These are phyloP conservation scores for Blastobotrys illinoisensis DNA, from an alignment of 1,139 yeast genomes.

Conservation along the genomic window DNA sequence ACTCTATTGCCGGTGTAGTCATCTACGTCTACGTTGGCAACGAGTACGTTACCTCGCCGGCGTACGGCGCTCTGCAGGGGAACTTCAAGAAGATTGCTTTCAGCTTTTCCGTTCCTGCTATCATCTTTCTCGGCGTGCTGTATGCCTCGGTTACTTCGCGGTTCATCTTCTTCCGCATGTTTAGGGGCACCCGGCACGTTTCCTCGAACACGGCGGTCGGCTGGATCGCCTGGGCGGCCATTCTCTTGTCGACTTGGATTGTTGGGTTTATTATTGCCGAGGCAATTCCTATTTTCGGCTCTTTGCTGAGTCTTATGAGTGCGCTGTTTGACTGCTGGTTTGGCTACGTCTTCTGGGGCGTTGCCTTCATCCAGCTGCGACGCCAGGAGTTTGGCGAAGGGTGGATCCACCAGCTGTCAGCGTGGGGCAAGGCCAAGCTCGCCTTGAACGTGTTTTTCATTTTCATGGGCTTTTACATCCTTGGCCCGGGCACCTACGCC, in stretches of 20 bases:
- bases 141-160: constrained; percentile 52
- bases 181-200: constrained; percentile 40
- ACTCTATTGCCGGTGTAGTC: constrained; percentile 50
- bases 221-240: constrained; percentile 48
- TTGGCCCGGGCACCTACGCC: constrained; percentile 57
- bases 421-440: constrained; percentile 27
- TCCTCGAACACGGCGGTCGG: constrained; percentile 46
- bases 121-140: constrained; percentile 50
- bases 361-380: constrained; percentile 43
- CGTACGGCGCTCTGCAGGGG: constrained; percentile 48
- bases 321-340: constrained; percentile 62
- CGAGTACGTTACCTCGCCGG: constrained; percentile 52
- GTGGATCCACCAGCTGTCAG: constrained; percentile 27
- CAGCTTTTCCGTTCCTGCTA: constrained; percentile 57
- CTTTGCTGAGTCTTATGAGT: constrained; percentile 54
- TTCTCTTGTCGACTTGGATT: constrained; percentile 46
- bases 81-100: constrained; percentile 49
- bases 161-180: constrained; percentile 45
- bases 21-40: constrained; percentile 55
- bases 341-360: constrained; percentile 63
- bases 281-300: constrained; percentile 59
- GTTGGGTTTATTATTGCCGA: constrained; percentile 54
- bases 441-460: constrained; percentile 39
- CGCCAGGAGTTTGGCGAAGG: constrained; percentile 26
- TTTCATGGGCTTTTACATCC: constrained; percentile 44